These are phyloP conservation scores for Chlamydomonas reinhardtii DNA, from an alignment of 163 green algal genomes.

Conservation along the genomic window DNA sequence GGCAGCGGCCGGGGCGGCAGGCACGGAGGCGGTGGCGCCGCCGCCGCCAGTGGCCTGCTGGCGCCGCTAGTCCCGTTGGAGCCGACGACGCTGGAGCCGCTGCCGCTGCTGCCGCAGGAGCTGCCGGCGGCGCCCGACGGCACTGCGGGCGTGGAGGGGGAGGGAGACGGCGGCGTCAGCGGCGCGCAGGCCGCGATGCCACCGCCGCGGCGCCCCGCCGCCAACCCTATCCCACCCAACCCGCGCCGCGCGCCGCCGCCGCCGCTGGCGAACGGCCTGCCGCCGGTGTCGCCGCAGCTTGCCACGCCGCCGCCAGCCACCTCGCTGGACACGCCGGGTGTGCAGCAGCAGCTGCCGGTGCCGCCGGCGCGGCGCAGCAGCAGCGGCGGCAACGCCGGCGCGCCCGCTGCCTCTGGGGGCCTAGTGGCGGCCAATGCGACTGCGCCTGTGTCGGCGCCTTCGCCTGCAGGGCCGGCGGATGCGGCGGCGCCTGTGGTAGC, in stretches of 20 bases:
- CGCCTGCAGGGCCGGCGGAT: too few species aligned
- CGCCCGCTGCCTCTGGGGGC: too few species aligned
- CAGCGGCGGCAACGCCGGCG: neutral
- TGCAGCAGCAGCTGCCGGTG: constrained; percentile 7
- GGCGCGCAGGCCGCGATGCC: constrained; percentile 12
- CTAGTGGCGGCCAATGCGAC: too few species aligned
- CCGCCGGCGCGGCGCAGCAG: neutral
- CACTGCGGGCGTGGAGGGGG: neutral
- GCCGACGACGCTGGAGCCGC: constrained; percentile 2
- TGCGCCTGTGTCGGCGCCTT: too few species aligned
- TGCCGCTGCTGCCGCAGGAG: neutral
- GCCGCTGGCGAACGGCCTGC: neutral
- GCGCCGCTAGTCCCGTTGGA: neutral
- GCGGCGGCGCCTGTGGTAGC: neutral
- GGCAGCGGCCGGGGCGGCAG: too few species aligned
- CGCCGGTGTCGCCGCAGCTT: constrained; percentile 24
- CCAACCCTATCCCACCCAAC: constrained; percentile 19
- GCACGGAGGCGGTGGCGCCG: neutral
- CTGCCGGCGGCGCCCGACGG: constrained; percentile 2
- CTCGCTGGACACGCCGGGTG: constrained; percentile 32
- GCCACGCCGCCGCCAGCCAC: constrained; percentile 41
- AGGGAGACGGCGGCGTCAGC: neutral
- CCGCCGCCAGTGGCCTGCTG: too few species aligned
- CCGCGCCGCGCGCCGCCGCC: neutral
- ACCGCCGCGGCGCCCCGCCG: constrained; percentile 27